Conservation (phyloP, 1,284 basidiomycete genomes). For the Inonotus obliquus region DNA sequence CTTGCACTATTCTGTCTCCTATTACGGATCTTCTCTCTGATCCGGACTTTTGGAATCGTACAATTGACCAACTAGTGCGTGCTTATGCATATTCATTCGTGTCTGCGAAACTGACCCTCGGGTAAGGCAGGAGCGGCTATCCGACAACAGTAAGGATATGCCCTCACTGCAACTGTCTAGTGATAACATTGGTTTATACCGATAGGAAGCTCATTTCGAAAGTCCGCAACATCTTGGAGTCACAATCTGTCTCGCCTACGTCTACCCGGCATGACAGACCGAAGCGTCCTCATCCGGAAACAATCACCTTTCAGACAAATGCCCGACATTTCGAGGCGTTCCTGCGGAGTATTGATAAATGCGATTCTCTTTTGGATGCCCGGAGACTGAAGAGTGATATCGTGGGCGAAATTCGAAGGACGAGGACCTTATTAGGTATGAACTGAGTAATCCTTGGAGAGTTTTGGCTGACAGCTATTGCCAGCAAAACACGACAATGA, state of each 20-base stretch:
- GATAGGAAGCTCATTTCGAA: slow-evolving; percentile 75
- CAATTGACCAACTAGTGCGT: slow-evolving; percentile 85
- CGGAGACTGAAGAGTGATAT: slow-evolving; percentile 89
- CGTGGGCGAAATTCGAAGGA: slow-evolving; percentile 79
- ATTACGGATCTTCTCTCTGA: slow-evolving; percentile 90
- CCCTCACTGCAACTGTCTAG: no score
- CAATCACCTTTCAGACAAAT: slow-evolving; percentile 74
- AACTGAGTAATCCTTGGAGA: slow-evolving; percentile 1
- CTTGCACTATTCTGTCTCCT: slow-evolving; percentile 80
- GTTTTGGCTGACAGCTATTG: slow-evolving; percentile 4
- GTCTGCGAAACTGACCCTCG: slow-evolving; percentile 5
- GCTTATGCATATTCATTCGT: slow-evolving; percentile 18
- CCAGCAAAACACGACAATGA: slow-evolving; percentile 78
- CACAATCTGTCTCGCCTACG: slow-evolving; percentile 59
- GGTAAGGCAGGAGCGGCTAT: slow-evolving; percentile 82
- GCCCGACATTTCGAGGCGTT: slow-evolving; percentile 85
- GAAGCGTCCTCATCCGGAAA: slow-evolving; percentile 46
- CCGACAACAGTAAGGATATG: slow-evolving; percentile 70
- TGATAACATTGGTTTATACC: not conserved
- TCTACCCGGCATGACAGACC: slow-evolving; percentile 33
- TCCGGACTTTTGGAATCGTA: slow-evolving; percentile 94
- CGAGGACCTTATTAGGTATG: slow-evolving; percentile 65
- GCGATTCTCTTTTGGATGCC: slow-evolving; percentile 82
- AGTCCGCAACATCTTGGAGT: slow-evolving; percentile 78
- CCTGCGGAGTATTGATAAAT: slow-evolving; percentile 76